A percentile compares a stretch with the other conserved stretches of the same genome.
Evolutionary conservation across 2,329 filamentous ascomycete genomes (phyloP).

Genomic region (Colletotrichum horii): DNA sequence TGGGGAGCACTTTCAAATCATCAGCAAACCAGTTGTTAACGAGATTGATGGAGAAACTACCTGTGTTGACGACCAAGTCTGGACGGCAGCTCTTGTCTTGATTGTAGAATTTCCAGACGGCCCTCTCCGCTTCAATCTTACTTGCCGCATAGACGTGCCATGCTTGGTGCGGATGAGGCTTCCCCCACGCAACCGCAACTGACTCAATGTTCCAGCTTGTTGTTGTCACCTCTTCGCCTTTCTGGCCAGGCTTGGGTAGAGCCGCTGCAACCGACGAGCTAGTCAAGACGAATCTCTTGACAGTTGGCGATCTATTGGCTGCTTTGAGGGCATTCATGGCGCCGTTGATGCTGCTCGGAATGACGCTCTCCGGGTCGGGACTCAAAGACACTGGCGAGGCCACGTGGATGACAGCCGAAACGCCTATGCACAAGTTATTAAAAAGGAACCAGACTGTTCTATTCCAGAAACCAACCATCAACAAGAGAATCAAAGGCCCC

Average conservation of each 20-base stretch:
- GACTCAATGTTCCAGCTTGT: constrained; percentile 41
- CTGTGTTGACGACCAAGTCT: constrained; percentile 37
- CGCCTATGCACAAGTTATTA: neutral
- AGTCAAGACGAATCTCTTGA: constrained; percentile 46
- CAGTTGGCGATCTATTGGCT: constrained; percentile 35
- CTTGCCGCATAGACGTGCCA: constrained; percentile 40
- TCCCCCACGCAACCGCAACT: constrained; percentile 39
- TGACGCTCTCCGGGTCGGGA: constrained; percentile 42
- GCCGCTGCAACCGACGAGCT: constrained; percentile 10
- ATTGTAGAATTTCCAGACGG: constrained; percentile 40
- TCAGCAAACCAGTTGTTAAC: constrained; percentile 12
- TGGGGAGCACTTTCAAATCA: constrained; percentile 28
- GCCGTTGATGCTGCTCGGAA: constrained; percentile 36
- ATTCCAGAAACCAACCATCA: constrained; percentile 25
- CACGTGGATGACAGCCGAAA: constrained; percentile 28
- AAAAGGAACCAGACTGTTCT: neutral
- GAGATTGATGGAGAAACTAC: constrained; percentile 24
- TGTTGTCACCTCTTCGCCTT: constrained; percentile 19
- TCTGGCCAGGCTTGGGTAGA: neutral
- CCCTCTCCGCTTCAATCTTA: constrained; percentile 42
- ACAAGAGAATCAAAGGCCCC: constrained; percentile 30
- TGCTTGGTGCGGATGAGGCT: constrained; percentile 30
- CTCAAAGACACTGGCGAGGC: constrained; percentile 39
- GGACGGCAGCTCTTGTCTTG: constrained; percentile 39
- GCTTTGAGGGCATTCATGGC: constrained; percentile 35